Conservation (phyloP, 129 eudicot species). For the Silybum marianum region DNA sequence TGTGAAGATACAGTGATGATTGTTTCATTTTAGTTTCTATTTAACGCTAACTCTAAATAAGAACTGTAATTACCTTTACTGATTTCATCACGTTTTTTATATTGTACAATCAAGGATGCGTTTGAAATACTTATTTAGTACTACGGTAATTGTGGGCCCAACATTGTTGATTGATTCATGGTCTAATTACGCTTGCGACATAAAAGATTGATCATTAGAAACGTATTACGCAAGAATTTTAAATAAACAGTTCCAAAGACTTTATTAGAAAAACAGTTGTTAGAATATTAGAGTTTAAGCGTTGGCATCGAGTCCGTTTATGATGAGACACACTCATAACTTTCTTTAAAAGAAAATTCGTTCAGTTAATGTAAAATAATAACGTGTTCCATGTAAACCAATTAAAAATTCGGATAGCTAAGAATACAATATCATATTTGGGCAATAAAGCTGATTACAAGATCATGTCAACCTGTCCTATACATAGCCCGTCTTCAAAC, state of each 20-base stretch:
- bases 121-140: constrained; percentile 3
- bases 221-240: background rate
- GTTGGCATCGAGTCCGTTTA: background rate
- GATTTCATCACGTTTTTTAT: background rate
- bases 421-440: too few species aligned
- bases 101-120: constrained; percentile 4
- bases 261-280: background rate
- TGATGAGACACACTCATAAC: background rate
- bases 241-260: background rate
- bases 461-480: too few species aligned
- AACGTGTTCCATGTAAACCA: background rate
- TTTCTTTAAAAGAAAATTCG: background rate
- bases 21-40: background rate
- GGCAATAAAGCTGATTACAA: too few species aligned
- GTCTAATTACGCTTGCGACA: background rate
- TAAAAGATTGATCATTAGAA: too few species aligned
- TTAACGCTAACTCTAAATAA: background rate
- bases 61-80: background rate
- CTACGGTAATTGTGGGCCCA: constrained; percentile 7
- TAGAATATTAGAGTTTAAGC: background rate
- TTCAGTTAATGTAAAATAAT: background rate
- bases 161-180: background rate
- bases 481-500: too few species aligned
- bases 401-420: background rate
- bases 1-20: background rate